Conservation (phyloP, 2,329 filamentous ascomycete species). For the Lachnellula hyalina region DNA sequence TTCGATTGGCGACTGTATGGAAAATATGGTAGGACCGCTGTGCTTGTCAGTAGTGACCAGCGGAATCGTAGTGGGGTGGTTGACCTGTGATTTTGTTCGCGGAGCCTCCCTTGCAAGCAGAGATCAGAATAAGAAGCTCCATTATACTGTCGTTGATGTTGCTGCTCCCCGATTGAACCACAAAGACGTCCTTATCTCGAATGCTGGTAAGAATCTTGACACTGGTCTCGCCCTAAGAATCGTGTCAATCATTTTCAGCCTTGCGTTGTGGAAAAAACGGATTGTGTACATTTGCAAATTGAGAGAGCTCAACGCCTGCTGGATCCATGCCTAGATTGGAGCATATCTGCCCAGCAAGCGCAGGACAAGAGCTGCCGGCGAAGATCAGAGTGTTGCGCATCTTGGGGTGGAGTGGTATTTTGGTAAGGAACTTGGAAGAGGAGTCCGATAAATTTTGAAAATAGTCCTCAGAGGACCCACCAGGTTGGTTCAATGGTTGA, state of each 20-base stretch:
- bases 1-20: constrained; percentile 99
- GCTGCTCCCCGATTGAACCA: constrained; percentile 92
- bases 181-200: constrained; percentile 97
- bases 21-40: constrained; percentile 88
- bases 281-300: constrained; percentile 62
- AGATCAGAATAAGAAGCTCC: constrained; percentile 99
- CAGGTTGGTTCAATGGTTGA: too few species aligned
- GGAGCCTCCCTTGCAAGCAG: constrained; percentile 95
- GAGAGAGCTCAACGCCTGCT: constrained; percentile 59
- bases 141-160: constrained; percentile 99
- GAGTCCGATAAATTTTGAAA: background rate
- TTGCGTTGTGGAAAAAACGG: constrained; percentile 22
- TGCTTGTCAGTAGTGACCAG: constrained; percentile 13
- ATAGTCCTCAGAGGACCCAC: background rate
- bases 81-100: constrained; percentile 93
- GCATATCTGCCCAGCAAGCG: constrained; percentile 60
- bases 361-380: constrained; percentile 61
- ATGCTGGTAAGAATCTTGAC: constrained; percentile 69
- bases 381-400: constrained; percentile 67
- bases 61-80: constrained; percentile 24
- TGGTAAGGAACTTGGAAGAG: constrained; percentile 4
- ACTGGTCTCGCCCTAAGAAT: constrained; percentile 58
- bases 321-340: constrained; percentile 62
- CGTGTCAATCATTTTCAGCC: constrained; percentile 27
- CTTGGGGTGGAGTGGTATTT: constrained; percentile 11